phyloP scores from a whole-genome alignment of 257 asterid species.

The Fraxinus americana region DNA sequence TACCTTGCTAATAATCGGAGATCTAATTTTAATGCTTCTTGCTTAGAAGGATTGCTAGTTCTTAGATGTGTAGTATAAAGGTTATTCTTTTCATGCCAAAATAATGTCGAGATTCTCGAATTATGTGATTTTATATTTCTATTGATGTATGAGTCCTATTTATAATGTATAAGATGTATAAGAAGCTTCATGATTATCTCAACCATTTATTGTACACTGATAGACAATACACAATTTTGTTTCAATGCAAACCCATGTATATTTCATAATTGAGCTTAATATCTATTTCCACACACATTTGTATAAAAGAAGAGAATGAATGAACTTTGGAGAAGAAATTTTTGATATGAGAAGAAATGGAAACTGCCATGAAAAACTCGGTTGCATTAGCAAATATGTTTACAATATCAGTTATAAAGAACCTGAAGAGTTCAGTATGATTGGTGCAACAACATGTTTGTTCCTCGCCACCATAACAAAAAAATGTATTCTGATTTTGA shows the following conservation, averaged over 20 bases:
- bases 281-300: background rate
- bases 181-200: background rate
- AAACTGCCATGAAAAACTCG: too few relatives aligned
- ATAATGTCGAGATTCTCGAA: slow-evolving; percentile 4
- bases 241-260: slow-evolving; percentile 8
- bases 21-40: slow-evolving; percentile 10
- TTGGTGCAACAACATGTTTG: too few relatives aligned
- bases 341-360: too few relatives aligned
- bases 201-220: background rate
- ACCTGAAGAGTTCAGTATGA: too few relatives aligned
- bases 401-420: too few relatives aligned
- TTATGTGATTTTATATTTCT: background rate
- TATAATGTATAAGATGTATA: background rate
- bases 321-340: too few relatives aligned
- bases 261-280: background rate
- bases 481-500: too few relatives aligned
- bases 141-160: background rate
- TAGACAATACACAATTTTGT: background rate
- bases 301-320: too few relatives aligned
- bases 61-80: background rate
- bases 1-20: slow-evolving; percentile 3
- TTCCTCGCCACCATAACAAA: too few relatives aligned
- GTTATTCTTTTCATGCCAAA: slow-evolving; percentile 14
- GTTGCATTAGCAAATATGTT: too few relatives aligned
- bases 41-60: background rate